Evolutionary conservation across 2,329 filamentous ascomycete species (phyloP), one percentile per base, ranked within the genome.

Genomic region (Sclerotiophoma versabilis): DNA sequence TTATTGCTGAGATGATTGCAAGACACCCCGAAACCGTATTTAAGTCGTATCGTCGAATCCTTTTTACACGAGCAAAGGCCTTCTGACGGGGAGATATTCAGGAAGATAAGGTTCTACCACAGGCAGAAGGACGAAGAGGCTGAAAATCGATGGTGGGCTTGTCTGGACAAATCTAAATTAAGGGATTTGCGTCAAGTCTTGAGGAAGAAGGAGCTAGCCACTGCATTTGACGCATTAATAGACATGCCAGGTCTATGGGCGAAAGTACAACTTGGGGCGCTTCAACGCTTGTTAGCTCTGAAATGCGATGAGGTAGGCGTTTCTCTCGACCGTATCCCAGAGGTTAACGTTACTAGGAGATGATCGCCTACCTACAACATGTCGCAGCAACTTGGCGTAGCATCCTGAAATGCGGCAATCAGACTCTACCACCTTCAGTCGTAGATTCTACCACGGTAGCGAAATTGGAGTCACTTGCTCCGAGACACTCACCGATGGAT

Each of bases 241-340:
- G 48, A 67, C 20, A 57, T 69, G 32, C 59, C 45, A 27, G 58
- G 63, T 10, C 42, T 66, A 7, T 69, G 45, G 64, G n/a, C 52
- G 25, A 56, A 42, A 20, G 9, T 69, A 4, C 51, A 68, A 36
- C 57, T 69, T 33, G 46, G 60, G 15, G 60, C 60, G 5, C 49
- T 69, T 25, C 41, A 67, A 36, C 44, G 54, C 4, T 55, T 69
- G n/a, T 50, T 63, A 15, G 58, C 37, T 14, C 29, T 68, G 2
- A 63, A 60, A 51, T 69, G 55, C 36, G 22, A 60, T 11, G 38
- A 69, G 50, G 63, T 68, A 50, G 15, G 47, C 33, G 36, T 37
- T n/a, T n/a, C n/a, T n/a, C n/a, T n/a, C n/a, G n/a, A 38, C 33
- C 44, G 8, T 2, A 20, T 22, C 9, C 26, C 33, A 38, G 20